These are phyloP conservation scores for Xylaria sp. DNA, from an alignment of 2,329 filamentous ascomycete species.

Conservation along the genomic window DNA sequence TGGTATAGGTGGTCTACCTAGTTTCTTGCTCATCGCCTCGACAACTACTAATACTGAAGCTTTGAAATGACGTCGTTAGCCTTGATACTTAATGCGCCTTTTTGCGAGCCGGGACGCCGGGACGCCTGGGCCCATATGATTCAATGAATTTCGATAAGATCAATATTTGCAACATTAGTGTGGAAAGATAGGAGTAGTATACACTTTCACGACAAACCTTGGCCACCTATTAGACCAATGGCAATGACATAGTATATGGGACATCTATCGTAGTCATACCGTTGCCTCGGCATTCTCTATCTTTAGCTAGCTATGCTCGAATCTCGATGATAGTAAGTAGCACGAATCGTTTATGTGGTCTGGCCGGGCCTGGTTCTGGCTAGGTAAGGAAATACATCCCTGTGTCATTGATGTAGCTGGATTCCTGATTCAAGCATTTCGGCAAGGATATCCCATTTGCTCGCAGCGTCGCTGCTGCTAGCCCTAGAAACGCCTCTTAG, in stretches of 20 bases:
- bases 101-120: neutral
- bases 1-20: too few relatives aligned
- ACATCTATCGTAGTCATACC: neutral
- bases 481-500: slow-evolving; percentile 77
- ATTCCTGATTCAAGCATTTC: slow-evolving; percentile 72
- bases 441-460: slow-evolving; percentile 80
- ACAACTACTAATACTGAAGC: neutral
- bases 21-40: too few relatives aligned
- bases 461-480: slow-evolving; percentile 63
- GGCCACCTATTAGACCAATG: neutral
- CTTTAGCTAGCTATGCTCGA: neutral
- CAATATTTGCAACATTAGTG: too few relatives aligned
- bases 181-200: too few relatives aligned
- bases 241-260: slow-evolving; percentile 1
- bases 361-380: neutral
- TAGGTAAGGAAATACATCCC: neutral
- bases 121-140: neutral
- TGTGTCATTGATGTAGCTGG: slow-evolving; percentile 26
- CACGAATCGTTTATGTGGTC: neutral
- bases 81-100: neutral
- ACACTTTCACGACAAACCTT: neutral
- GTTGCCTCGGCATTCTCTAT: neutral
- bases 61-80: neutral
- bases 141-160: neutral
- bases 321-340: slow-evolving; percentile 21